phyloP scores from a whole-genome alignment of 208 protist species.

The Leptomonas pyrrhocoris region DNA sequence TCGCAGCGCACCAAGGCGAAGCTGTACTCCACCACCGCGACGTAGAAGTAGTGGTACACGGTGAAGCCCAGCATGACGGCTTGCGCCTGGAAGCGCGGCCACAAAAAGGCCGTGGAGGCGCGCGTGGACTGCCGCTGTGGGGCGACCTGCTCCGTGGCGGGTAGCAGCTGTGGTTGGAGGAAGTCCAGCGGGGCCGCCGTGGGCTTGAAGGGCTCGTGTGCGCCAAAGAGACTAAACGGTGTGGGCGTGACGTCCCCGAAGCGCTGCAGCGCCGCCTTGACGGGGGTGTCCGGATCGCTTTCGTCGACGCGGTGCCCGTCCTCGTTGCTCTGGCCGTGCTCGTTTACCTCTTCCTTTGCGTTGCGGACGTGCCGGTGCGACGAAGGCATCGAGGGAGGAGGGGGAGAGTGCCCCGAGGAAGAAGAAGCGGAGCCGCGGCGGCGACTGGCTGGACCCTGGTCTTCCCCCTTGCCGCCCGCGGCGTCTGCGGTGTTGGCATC shows the following conservation, averaged over 20 bases:
- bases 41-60: constrained; percentile 39
- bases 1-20: constrained; percentile 42
- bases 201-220: constrained; percentile 30
- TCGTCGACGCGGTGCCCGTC: too few relatives aligned
- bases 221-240: constrained; percentile 40
- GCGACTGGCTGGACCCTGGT: too few relatives aligned
- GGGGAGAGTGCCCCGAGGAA: too few relatives aligned
- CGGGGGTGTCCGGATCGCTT: neutral
- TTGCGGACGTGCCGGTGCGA: too few relatives aligned
- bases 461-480: too few relatives aligned
- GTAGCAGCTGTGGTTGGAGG: constrained; percentile 16
- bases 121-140: constrained; percentile 8
- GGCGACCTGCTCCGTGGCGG: constrained; percentile 12
- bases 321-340: neutral
- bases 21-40: constrained; percentile 23
- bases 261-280: neutral
- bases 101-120: constrained; percentile 20
- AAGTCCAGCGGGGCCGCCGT: constrained; percentile 17
- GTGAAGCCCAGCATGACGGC: constrained; percentile 24
- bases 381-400: too few relatives aligned
- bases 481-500: too few relatives aligned
- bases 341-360: too few relatives aligned
- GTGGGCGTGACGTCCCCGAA: constrained; percentile 38
- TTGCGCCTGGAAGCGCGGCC: constrained; percentile 34
- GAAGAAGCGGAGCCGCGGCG: too few relatives aligned